A percentile compares a stretch with the other conserved stretches of the same genome.
Evolutionary conservation across 345 rosid genomes (phyloP).

Genomic region (Rhodamnia rubescens): DNA sequence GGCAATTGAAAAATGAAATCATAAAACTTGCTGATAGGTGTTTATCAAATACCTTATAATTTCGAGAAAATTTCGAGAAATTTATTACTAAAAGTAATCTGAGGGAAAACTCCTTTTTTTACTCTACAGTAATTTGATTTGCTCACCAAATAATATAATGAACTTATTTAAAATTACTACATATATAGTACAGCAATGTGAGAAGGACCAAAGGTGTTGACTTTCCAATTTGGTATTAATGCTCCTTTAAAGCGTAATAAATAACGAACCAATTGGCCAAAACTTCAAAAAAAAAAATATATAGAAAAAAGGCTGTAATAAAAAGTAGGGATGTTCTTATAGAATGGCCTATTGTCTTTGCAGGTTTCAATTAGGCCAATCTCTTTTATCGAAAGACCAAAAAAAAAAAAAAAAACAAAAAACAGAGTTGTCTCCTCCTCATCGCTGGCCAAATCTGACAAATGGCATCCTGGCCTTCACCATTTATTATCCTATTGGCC

Average conservation of each 20-base stretch:
- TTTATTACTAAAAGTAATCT: not conserved
- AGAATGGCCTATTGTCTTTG: not conserved
- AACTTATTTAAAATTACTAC: not conserved
- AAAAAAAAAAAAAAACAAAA: not conserved
- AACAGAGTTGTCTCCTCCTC: not conserved
- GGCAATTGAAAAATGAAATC: not conserved
- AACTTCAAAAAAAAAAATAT: not conserved
- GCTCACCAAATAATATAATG: not conserved
- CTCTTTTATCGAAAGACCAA: not conserved
- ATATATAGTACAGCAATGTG: not conserved
- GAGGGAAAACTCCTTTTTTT: not conserved
- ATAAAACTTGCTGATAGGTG: not conserved
- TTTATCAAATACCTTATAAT: not conserved
- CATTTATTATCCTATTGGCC: not conserved
- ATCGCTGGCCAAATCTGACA: not conserved
- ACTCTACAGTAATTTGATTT: not conserved
- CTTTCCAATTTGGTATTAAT: not conserved
- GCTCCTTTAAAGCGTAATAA: not conserved
- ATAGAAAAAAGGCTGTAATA: not conserved
- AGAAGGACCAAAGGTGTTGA: not conserved
- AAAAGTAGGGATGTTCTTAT: not conserved
- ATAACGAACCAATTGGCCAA: not conserved
- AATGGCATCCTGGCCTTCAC: not conserved
- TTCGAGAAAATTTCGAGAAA: not conserved
- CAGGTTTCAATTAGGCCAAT: not conserved